Evolutionary conservation across 2,329 filamentous ascomycete genomes (phyloP), one percentile per base, ranked within the genome.

Genomic region (Zymoseptoria passerinii): DNA sequence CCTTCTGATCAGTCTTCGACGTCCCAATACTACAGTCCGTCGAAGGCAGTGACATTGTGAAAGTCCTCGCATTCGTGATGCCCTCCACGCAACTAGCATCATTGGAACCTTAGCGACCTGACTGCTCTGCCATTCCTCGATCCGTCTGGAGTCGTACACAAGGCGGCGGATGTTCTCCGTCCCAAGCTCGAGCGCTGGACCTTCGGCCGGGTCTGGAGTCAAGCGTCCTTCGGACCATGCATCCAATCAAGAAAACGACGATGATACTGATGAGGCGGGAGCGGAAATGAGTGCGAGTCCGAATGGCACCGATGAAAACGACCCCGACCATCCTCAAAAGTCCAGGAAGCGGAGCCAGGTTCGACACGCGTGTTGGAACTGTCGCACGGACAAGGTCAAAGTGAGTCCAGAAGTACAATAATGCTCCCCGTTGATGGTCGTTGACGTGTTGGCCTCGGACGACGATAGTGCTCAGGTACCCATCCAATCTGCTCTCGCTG

Each of bases 401-500:
- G 50, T 52, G 28, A 28, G 50, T 28, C 10, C n/a, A 9, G 10
- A 10, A 16, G 13, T 23, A 8, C 20, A 28, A 10, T 9, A 28
- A 10, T 9, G 23, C n/a, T 52, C n/a, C n/a, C 49, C 5, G 1
- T 50, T 50, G 49, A 23, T 20, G 19, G 49, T 10, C 18, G 6
- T 50, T 50, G 49, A 20, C 23, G 18, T 20, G 19, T 7, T 20
- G 19, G 19, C 49, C 7, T 28, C 23, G 23, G 8, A 6, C 28
- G 27, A 18, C 28, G 9, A 27, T 18, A 63, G 59, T 62, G 63
- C 48, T 60, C 61, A 48, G 64, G 64, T 28, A 55, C 58, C 13
- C 64, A 63, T 48, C 64, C 64, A 5, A 58, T 49, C 27, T 66
- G 64, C 55, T 29, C 54, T 4, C 58, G 63, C 40, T 63, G 60